These are phyloP conservation scores for Bipolaris zeicola DNA, from an alignment of 2,329 filamentous ascomycete genomes.

Conservation along the genomic window DNA sequence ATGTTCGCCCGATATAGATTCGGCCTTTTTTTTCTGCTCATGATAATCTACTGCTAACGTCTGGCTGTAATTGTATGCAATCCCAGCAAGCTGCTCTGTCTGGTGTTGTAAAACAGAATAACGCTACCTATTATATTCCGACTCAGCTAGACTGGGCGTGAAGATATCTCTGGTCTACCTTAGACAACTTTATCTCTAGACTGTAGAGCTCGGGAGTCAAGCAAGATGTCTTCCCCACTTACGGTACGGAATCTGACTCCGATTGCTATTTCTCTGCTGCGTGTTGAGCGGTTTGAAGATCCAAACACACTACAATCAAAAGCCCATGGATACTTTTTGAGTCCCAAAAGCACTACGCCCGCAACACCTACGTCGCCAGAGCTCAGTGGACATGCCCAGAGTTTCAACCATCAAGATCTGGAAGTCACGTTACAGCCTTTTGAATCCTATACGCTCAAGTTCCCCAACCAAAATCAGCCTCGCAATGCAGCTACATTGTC, in stretches of 20 bases:
- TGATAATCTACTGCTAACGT: not conserved
- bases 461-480: slow-evolving; percentile 47
- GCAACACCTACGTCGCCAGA: slow-evolving; percentile 47
- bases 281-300: slow-evolving; percentile 73
- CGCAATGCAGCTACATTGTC: slow-evolving; percentile 21
- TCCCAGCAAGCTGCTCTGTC: not conserved
- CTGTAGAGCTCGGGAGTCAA: not conserved
- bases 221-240: slow-evolving; percentile 54
- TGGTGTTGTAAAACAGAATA: not conserved
- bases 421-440: slow-evolving; percentile 72
- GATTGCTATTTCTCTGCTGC: slow-evolving; percentile 72
- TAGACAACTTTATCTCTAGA: not conserved
- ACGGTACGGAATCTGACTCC: slow-evolving; percentile 83
- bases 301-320: slow-evolving; percentile 51
- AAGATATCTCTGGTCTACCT: not conserved
- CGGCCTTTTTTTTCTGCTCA: not conserved
- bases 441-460: slow-evolving; percentile 65
- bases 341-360: slow-evolving; percentile 28
- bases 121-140: not conserved
- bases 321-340: slow-evolving; percentile 41
- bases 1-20: not conserved
- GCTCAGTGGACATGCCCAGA: slow-evolving; percentile 62
- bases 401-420: slow-evolving; percentile 66
- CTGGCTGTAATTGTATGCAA: not conserved
- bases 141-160: not conserved